Evolutionary conservation across 805 yeast genomes (phyloP), one percentile per base, ranked within the genome.

Genomic region (Teunomyces funiuensis): DNA sequence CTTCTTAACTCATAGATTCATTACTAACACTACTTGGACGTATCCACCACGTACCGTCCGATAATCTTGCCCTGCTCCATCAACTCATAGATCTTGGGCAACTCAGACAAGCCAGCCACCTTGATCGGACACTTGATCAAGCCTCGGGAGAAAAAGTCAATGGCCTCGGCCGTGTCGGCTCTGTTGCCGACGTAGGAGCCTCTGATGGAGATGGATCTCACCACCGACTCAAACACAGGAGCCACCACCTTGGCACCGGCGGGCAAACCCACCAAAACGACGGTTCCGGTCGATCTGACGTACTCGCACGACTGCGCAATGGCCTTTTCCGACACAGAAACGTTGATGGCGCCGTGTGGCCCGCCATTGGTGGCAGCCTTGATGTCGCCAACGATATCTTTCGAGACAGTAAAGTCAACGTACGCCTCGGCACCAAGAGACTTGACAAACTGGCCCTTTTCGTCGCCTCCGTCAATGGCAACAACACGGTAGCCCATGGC

Each of bases 401-500:
- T 67, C 55, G 74, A 61, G 58, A 66, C 72, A 44, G 47, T 41
- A 45, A 54, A 58, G 50, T 58, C 63, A 27, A 58, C 52, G 30
- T 43, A 57, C 19, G 52, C 54, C 50, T 58, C 63, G 13, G 61
- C 61, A 19, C 63, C 63, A 45, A 56, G 49, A 11, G 50, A 26
- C 50, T 50, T 46, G 47, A 33, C 36, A 39, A 43, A 45, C 25
- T 45, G 71, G 77, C 76, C 79, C 68, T 84, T 83, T 34, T 76
- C 88, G 10, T 61, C 84, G 66, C 88, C 88, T 63, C 86, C 87
- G 58, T 84, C 90, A 52, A 84, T 82, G 51, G 78, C 88, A 27
- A 83, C 53, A 36, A 83, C 86, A 54, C 75, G 61, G 65, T 70
- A 71, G 55, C 90, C 91, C 85, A 83, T 77, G 46, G 87, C 88